Percentiles rank a stretch among this genome's conserved stretches.
phyloP scores from a whole-genome alignment of 1,139 yeast species.

The Scheffersomyces stambukii region DNA sequence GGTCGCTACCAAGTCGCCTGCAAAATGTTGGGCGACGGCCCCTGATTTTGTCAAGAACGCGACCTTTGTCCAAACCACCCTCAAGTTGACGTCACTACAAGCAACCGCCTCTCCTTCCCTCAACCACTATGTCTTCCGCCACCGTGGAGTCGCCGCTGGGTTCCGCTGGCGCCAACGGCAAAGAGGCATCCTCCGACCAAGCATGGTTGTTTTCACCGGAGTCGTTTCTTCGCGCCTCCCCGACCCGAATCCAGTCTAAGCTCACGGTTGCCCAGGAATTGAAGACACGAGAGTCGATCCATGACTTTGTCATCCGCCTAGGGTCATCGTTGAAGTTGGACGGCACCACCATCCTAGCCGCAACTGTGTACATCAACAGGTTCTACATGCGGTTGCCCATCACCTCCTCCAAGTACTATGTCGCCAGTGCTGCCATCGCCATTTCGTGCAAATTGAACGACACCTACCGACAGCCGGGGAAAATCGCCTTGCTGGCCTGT shows the following conservation, averaged over 20 bases:
- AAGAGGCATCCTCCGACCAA: slow-evolving; percentile 10
- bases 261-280: slow-evolving; percentile 30
- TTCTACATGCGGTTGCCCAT: slow-evolving; percentile 42
- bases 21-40: too few relatives aligned
- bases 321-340: slow-evolving; percentile 40
- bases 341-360: slow-evolving; percentile 41
- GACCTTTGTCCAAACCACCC: too few relatives aligned
- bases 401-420: slow-evolving; percentile 42
- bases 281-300: slow-evolving; percentile 34
- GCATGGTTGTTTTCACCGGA: slow-evolving; percentile 35
- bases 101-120: too few relatives aligned
- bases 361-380: slow-evolving; percentile 39
- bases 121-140: slow-evolving; percentile 1
- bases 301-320: slow-evolving; percentile 36
- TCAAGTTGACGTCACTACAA: too few relatives aligned
- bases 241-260: slow-evolving; percentile 20
- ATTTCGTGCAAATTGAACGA: slow-evolving; percentile 43
- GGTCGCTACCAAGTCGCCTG: too few relatives aligned
- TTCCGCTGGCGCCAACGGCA: neutral
- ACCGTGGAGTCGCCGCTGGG: neutral
- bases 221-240: slow-evolving; percentile 25
- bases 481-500: slow-evolving; percentile 39
- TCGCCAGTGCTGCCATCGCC: slow-evolving; percentile 44
- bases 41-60: too few relatives aligned
- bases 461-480: slow-evolving; percentile 41